These are phyloP conservation scores for Arachnopeziza araneosa DNA, from an alignment of 2,329 filamentous ascomycete genomes.

Conservation along the genomic window DNA sequence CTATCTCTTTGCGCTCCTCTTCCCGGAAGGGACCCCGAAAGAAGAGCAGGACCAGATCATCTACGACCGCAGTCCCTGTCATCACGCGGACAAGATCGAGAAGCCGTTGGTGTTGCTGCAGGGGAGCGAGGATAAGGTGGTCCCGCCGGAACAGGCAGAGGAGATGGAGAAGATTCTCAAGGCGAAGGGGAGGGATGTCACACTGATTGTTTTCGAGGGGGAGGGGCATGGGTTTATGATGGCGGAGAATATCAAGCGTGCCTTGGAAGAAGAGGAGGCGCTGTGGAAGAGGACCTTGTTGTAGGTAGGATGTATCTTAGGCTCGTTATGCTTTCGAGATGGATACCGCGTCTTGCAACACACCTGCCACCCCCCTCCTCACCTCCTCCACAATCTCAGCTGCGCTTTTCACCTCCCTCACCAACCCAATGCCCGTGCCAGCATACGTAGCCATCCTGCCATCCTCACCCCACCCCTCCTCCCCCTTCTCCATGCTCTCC, in stretches of 20 bases:
- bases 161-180: slow-evolving; percentile 45
- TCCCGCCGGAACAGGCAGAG: slow-evolving; percentile 49
- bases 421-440: slow-evolving; percentile 54
- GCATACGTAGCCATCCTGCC: slow-evolving; percentile 58
- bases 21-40: slow-evolving; percentile 30
- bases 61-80: slow-evolving; percentile 43
- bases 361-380: background rate
- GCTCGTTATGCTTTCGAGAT: background rate
- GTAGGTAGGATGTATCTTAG: background rate
- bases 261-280: slow-evolving; percentile 41
- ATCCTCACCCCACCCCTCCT: slow-evolving; percentile 45
- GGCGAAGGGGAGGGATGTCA: slow-evolving; percentile 38
- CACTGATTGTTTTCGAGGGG: slow-evolving; percentile 41
- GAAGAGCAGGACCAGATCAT: slow-evolving; percentile 39
- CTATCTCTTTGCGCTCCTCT: slow-evolving; percentile 43
- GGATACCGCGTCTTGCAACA: background rate
- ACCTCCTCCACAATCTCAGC: slow-evolving; percentile 45
- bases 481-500: slow-evolving; percentile 42
- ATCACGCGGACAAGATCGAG: slow-evolving; percentile 41
- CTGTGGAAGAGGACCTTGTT: slow-evolving; percentile 33
- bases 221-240: slow-evolving; percentile 47
- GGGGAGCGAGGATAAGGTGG: slow-evolving; percentile 50
- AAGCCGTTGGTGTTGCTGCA: slow-evolving; percentile 50
- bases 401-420: slow-evolving; percentile 44
- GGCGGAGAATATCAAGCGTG: slow-evolving; percentile 35